Evolutionary conservation across 2,329 filamentous ascomycete genomes (phyloP), one percentile per base, ranked within the genome.

Genomic region (Penicillium aurantiogriseum): DNA sequence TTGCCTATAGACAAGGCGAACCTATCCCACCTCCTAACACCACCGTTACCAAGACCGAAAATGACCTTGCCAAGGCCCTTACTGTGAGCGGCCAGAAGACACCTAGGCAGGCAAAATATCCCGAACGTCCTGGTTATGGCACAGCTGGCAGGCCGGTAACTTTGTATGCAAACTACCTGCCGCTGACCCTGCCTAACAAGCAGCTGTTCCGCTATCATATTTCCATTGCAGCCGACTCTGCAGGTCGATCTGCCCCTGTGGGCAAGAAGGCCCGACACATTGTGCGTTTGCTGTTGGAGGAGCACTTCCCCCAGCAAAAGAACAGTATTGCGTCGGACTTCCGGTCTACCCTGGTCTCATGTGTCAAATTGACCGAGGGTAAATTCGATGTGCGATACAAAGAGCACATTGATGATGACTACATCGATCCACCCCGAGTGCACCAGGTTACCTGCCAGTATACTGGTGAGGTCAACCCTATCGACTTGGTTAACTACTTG

Each of bases 261-360:
- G 78, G 77, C 51, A 74, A 74, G 35, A 82, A 80, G 67, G 79
- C 74, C 36, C 75, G 76, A 42, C 77, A 78, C 5, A 71, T 84
- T 5, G 71, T 85, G 17, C 69, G 80, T 17, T 64, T 81, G 23
- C 63, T 86, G 19, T 61, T 79, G 17, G 71, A 77, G 51, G 67
- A 75, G 58, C 62, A 76, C 59, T 68, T 76, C 63, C 6, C 63
- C 2, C 25, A 66, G n/a, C 44, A 67, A 17, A 59, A 59, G 29
- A 62, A 60, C 10, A 55, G 61, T 36, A 70, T 80, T 46, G 75
- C 76, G 1, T 75, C 75, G 0, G 77, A 80, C 57, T 77, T 71
- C 50, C 70, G 67, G 21, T 72, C 74, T 1, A 78, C 68, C 1
- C 51, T 79, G 5, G 63, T 80, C 43, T 71, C 74, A 2, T 66